Evolutionary conservation across 257 asterid species (phyloP).

Genomic region (Dorcoceras hygrometricum): DNA sequence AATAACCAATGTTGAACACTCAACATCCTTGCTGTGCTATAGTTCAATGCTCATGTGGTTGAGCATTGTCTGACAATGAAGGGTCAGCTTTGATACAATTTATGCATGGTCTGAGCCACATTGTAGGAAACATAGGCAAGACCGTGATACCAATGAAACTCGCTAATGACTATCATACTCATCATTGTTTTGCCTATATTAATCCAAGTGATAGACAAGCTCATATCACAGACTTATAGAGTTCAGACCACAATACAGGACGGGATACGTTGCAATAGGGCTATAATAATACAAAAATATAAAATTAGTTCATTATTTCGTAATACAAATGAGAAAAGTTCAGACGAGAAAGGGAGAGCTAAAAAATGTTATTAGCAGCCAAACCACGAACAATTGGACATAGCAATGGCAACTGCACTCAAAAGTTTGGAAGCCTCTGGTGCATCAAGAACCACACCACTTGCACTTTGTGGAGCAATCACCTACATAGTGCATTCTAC

Average conservation of each 20-base stretch:
- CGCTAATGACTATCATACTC: neutral
- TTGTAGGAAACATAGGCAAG: neutral
- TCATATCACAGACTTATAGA: neutral
- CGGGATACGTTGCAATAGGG: neutral
- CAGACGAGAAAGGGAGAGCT: slow-evolving; percentile 20
- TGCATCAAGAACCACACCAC: slow-evolving; percentile 86
- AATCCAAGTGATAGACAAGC: neutral
- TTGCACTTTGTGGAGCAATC: slow-evolving; percentile 91
- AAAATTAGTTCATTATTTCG: slow-evolving; percentile 1
- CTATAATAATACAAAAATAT: neutral
- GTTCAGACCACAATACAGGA: neutral
- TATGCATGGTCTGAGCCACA: neutral
- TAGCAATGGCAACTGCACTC: slow-evolving; percentile 93
- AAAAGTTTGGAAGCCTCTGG: slow-evolving; percentile 96
- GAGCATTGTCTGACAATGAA: neutral
- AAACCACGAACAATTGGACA: slow-evolving; percentile 87
- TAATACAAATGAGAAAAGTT: slow-evolving; percentile 12
- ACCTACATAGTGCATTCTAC: slow-evolving; percentile 45
- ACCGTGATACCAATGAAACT: neutral
- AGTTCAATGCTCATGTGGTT: neutral
- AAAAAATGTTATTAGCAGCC: slow-evolving; percentile 28
- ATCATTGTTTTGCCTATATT: neutral
- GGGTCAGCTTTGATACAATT: neutral
- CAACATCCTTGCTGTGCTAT: neutral
- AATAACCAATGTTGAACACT: neutral